Evolutionary conservation across 108 stramenopile genomes (phyloP).

Genomic region (Fistulifera pelliculosa): DNA sequence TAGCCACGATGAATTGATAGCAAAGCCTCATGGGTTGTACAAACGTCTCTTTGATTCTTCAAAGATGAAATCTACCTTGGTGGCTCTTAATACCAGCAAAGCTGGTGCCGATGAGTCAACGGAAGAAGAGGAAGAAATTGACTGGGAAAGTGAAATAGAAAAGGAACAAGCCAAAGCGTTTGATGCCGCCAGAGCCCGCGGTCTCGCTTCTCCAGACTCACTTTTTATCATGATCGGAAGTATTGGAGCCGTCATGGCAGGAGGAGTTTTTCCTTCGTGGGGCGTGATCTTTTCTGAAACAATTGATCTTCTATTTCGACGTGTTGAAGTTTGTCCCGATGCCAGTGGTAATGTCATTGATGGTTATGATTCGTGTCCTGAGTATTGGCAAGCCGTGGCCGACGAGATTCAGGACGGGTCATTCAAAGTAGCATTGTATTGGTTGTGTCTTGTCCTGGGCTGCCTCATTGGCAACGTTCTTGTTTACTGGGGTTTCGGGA

Average conservation of each 20-base stretch:
- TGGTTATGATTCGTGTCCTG: conserved; percentile 29
- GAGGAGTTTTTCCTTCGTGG: conserved; percentile 50
- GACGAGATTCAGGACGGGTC: conserved; percentile 46
- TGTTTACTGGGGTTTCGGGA: conserved; percentile 55
- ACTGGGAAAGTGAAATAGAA: conserved; percentile 28
- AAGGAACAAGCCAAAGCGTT: conserved; percentile 26
- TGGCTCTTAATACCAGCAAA: conserved; percentile 12
- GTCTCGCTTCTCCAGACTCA: conserved; percentile 32
- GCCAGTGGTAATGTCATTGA: not conserved
- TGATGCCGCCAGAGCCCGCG: conserved; percentile 18
- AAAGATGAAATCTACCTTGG: conserved; percentile 16
- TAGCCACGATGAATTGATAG: conserved; percentile 39
- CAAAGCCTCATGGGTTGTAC: conserved; percentile 43
- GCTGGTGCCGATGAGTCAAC: conserved; percentile 9
- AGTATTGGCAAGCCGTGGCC: conserved; percentile 35
- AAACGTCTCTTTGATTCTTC: conserved; percentile 38
- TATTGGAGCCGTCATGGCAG: conserved; percentile 60
- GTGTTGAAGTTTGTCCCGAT: conserved; percentile 34
- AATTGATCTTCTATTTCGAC: conserved; percentile 56
- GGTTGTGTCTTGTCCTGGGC: conserved; percentile 29
- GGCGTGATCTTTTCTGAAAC: conserved; percentile 23
- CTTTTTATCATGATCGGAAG: conserved; percentile 26
- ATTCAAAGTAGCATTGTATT: conserved; percentile 29
- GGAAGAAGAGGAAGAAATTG: conserved; percentile 22
- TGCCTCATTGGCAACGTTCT: conserved; percentile 52